Base-by-base conservation (phyloP, 805 yeast genomes). In the Sugiyamaella smithiae region DNA sequence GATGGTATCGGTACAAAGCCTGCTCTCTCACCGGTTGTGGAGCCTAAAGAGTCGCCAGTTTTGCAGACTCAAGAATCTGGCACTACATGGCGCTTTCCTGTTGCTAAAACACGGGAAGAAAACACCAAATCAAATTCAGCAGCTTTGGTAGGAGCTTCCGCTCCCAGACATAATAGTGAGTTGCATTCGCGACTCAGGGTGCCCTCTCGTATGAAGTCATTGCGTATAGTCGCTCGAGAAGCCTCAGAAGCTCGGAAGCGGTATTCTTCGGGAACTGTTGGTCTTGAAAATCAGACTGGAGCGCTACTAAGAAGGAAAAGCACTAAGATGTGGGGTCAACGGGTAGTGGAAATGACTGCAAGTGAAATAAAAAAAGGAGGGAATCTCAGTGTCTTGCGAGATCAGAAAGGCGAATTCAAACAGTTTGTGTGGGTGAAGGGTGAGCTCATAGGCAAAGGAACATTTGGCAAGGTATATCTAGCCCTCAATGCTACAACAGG, bases 351-450 rank as follows among this genome's bases (percentile, higher is more conserved):
- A 67, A 90, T 90, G 25, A 89, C 90, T 1, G 82, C 91, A 1
- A 80, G 77, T 19, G 84, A 80, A 52, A 73, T 77, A 52, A 78
- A 77, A 33, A 73, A 75, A 51, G 84, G 86, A 8, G 84, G 86
- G 9, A 78, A 82, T 46, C 81, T 84, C 22, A 83, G 84, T 58
- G 81, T 81, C 55, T 67, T 86, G 45, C 75, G 80, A 47, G 84
- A 78, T 60, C 77, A 77, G 28, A 77, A 75, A 46, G 93, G 90
- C 11, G 78, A 81, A 44, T 77, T 78, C 62, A 85, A 81, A 59
- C 95, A 90, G 67, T 91, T 89, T 70, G 95, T 95, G 0, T 93
- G 99, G 99, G 85, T 95, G 43, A 88, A 88, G 63, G 99, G 99
- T 74, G 97, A 90, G 61, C 73, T 93, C 54, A 88, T 93, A 50